phyloP scores from a whole-genome alignment of 108 stramenopile species.

The Discostella pseudostelligera region DNA sequence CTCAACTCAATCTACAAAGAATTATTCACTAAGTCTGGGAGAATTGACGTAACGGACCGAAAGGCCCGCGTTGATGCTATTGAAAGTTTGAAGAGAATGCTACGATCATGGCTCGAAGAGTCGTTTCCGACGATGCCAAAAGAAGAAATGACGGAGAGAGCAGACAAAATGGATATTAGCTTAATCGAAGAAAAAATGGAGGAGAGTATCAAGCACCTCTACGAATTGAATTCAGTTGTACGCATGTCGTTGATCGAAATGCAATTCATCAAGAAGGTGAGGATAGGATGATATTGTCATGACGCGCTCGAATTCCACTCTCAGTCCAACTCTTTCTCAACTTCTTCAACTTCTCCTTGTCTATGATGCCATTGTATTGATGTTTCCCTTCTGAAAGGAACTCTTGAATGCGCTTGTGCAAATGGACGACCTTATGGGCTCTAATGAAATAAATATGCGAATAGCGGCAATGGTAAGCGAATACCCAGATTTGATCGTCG shows the following conservation, averaged over 20 bases:
- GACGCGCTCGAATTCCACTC: too few relatives aligned
- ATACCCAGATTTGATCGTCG: not conserved
- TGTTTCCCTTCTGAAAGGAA: slow-evolving; percentile 46
- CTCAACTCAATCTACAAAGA: slow-evolving; percentile 65
- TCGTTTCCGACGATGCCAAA: slow-evolving; percentile 71
- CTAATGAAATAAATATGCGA: slow-evolving; percentile 88
- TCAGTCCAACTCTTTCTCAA: not conserved
- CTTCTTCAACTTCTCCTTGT: not conserved
- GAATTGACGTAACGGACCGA: slow-evolving; percentile 72
- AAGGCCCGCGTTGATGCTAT: slow-evolving; percentile 72
- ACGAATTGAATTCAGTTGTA: slow-evolving; percentile 75
- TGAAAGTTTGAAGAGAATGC: slow-evolving; percentile 78
- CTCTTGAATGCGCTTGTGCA: slow-evolving; percentile 86
- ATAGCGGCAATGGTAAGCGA: slow-evolving; percentile 72
- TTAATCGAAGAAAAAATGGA: slow-evolving; percentile 79
- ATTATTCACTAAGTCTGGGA: slow-evolving; percentile 59
- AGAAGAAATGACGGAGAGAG: slow-evolving; percentile 46
- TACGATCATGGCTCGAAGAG: slow-evolving; percentile 88
- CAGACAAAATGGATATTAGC: slow-evolving; percentile 80
- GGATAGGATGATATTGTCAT: not conserved
- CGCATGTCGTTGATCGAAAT: slow-evolving; percentile 89
- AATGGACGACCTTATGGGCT: slow-evolving; percentile 83
- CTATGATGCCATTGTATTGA: not conserved
- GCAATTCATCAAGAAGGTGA: slow-evolving; percentile 88
- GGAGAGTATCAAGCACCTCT: slow-evolving; percentile 77